phyloP scores from a whole-genome alignment of 192 early-diverging fungal genomes.

The Coemansia sp. region DNA sequence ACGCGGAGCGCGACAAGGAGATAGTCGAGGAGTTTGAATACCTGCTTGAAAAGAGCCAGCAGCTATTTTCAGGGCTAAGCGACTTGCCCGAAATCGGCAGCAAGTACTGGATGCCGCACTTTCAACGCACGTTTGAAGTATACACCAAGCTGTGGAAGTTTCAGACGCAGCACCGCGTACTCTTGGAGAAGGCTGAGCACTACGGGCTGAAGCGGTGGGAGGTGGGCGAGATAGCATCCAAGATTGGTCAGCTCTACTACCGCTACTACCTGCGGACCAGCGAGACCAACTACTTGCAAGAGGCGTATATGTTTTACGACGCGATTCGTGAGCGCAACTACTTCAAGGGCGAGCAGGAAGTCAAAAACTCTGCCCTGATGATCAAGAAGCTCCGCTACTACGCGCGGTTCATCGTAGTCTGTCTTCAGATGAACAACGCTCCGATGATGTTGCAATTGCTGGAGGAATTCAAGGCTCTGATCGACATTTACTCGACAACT shows the following conservation, averaged over 20 bases:
- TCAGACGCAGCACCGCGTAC: slow-evolving; percentile 83
- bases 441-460: slow-evolving; percentile 79
- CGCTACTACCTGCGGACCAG: slow-evolving; percentile 87
- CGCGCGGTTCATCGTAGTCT: slow-evolving; percentile 95
- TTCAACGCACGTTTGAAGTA: slow-evolving; percentile 97
- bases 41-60: slow-evolving; percentile 95
- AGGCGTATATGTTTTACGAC: slow-evolving; percentile 95
- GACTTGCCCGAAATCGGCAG: slow-evolving; percentile 54
- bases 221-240: slow-evolving; percentile 97
- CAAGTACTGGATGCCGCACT: slow-evolving; percentile 80
- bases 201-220: slow-evolving; percentile 97
- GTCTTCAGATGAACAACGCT: slow-evolving; percentile 64
- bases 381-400: slow-evolving; percentile 98
- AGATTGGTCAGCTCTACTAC: slow-evolving; percentile 93
- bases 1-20: slow-evolving; percentile 49
- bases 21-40: slow-evolving; percentile 89
- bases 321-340: slow-evolving; percentile 94
- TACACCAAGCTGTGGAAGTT: slow-evolving; percentile 98
- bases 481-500: slow-evolving; percentile 84
- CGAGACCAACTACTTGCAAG: slow-evolving; percentile 95
- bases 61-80: slow-evolving; percentile 87
- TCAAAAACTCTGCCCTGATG: slow-evolving; percentile 86
- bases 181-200: slow-evolving; percentile 84
- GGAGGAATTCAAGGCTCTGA: slow-evolving; percentile 77
- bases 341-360: slow-evolving; percentile 91